Evolutionary conservation across 1,139 yeast genomes (phyloP).

Genomic region (Sugiyamaella japonica): DNA sequence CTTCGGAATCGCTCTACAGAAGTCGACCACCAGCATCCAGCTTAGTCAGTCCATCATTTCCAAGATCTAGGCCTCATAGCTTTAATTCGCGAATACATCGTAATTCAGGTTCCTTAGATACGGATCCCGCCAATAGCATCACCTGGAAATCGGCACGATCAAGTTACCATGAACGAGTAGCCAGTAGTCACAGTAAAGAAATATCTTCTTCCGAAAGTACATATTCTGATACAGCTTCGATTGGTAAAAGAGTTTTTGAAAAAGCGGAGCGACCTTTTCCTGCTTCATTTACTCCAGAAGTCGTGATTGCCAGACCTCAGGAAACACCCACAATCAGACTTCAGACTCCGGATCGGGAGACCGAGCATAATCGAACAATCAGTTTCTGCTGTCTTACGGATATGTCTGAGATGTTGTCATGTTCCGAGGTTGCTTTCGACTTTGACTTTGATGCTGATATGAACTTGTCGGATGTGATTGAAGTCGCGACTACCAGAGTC

Average conservation of each 20-base stretch:
- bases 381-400: background rate
- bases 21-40: background rate
- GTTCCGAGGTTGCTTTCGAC: background rate
- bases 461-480: slow-evolving; percentile 8
- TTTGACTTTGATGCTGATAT: slow-evolving; percentile 7
- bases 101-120: background rate
- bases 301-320: slow-evolving; percentile 1
- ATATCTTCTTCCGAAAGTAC: background rate
- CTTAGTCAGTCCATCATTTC: background rate
- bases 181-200: background rate
- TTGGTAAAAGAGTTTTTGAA: slow-evolving; percentile 1
- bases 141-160: background rate
- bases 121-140: background rate
- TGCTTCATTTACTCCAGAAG: background rate
- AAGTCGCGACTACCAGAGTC: slow-evolving; percentile 4
- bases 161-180: background rate
- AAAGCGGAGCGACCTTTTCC: background rate
- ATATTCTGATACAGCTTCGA: background rate
- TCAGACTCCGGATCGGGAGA: background rate
- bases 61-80: background rate
- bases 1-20: background rate
- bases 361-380: background rate
- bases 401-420: background rate
- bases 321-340: background rate
- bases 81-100: background rate